Base-by-base conservation (phyloP, 306 rosid genomes). In the Crotalaria pallida region DNA sequence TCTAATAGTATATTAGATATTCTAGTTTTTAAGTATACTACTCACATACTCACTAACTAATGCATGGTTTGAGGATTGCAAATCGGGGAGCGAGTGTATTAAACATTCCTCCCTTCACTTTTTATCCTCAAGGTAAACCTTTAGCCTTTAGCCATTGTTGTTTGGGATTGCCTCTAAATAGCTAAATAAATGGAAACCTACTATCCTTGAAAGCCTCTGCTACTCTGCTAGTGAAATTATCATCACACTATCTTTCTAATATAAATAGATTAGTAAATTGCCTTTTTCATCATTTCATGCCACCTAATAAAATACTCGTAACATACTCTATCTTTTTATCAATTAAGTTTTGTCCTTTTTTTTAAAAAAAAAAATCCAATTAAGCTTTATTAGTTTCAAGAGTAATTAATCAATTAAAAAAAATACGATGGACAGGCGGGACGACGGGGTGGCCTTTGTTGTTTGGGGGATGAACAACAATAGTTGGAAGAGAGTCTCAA, bases 161-260 rank as follows among this genome's bases (percentile, higher is more conserved):
- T 41, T 86, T 75, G 6, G 68, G 71, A 2, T 75, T 63, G 2
- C 88, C 94, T n/a, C 75, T 82, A 26, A 74, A 82, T 1, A 91
- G 81, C 96, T 89, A 88, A 11, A 90, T 71, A 41, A 84, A 88
- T 19, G 88, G 83, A 21, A 65, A 50, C 1, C 23, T 51, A 11
- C 36, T 24, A 53, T 86, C 89, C 11, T 84, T 81, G 19, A 86
- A 65, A 12, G 89, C 91, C 3, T 86, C 85, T 2, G 87, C 79
- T 26, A n/a, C n/a, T n/a, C n/a, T n/a, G n/a, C n/a, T 31, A 84
- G 1, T 3, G 84, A 87, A 18, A 19, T 10, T n/a, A 84, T 50
- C 65, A 84, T 64, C 11, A 63, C 53, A 18, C 84, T 84, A n/a
- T 94, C 91, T 84, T 17, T 94, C 91, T 27, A 87, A 86, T 82